Percentiles rank a stretch among this genome's conserved stretches.
Conservation (phyloP, 2,329 filamentous ascomycete genomes). For the Claviceps sp. region DNA sequence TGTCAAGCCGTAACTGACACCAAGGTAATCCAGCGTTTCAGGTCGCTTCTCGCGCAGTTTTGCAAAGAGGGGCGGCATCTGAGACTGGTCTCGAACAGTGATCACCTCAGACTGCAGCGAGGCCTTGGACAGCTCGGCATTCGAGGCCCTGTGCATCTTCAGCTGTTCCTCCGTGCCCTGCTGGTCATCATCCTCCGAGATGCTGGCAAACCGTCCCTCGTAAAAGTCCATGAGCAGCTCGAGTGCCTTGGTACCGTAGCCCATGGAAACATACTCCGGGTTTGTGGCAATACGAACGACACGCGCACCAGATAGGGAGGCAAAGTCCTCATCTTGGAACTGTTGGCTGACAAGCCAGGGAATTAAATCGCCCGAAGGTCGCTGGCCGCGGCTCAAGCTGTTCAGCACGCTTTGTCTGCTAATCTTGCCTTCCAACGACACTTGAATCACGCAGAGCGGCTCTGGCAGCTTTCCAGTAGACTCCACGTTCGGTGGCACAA, state of each 20-base stretch:
- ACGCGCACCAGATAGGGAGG: constrained; percentile 78
- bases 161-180: constrained; percentile 34
- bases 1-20: constrained; percentile 90
- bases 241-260: constrained; percentile 82
- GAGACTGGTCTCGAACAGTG: constrained; percentile 74
- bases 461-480: constrained; percentile 71
- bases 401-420: constrained; percentile 86
- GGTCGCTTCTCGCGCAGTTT: constrained; percentile 75
- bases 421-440: constrained; percentile 88
- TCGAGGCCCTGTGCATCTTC: constrained; percentile 65
- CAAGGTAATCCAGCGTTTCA: constrained; percentile 75
- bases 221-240: constrained; percentile 85
- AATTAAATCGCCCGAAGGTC: constrained; percentile 85
- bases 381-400: constrained; percentile 74
- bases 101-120: constrained; percentile 77
- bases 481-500: constrained; percentile 74
- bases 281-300: constrained; percentile 93
- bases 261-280: constrained; percentile 83
- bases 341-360: constrained; percentile 97
- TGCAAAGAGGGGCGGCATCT: constrained; percentile 87
- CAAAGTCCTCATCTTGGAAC: constrained; percentile 96
- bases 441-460: constrained; percentile 86
- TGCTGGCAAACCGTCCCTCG: constrained; percentile 76
- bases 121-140: constrained; percentile 63
- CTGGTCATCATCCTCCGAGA: constrained; percentile 58